phyloP scores from a whole-genome alignment of 495 filamentous ascomycete species.

The Podospora appendiculata region DNA sequence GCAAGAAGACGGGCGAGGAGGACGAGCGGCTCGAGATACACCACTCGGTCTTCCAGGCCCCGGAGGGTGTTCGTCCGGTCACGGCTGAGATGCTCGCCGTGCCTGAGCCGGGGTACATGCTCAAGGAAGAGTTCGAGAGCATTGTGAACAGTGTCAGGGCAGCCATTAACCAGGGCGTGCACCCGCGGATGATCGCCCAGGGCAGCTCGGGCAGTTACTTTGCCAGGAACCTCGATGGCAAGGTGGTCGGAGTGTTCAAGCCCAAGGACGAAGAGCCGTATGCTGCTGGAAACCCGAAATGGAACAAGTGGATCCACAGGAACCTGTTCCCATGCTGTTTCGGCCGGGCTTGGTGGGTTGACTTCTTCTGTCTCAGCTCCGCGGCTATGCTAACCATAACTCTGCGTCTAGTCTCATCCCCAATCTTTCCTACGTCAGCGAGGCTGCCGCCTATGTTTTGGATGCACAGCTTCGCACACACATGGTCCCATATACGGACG shows the following conservation, averaged over 20 bases:
- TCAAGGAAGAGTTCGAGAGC: slow-evolving; percentile 74
- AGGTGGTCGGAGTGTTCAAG: slow-evolving; percentile 96
- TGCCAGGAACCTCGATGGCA: slow-evolving; percentile 82
- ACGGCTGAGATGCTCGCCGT: slow-evolving; percentile 65
- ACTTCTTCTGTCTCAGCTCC: neutral
- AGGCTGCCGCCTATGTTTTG: slow-evolving; percentile 92
- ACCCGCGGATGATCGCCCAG: slow-evolving; percentile 93
- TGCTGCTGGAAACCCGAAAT: slow-evolving; percentile 84
- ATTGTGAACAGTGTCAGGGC: slow-evolving; percentile 82
- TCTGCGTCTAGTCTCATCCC: slow-evolving; percentile 63
- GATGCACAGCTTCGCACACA: slow-evolving; percentile 85
- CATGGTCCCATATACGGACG: slow-evolving; percentile 91
- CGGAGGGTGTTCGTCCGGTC: slow-evolving; percentile 71
- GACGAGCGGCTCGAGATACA: slow-evolving; percentile 85
- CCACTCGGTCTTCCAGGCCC: slow-evolving; percentile 90
- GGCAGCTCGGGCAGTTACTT: slow-evolving; percentile 98
- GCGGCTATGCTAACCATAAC: neutral
- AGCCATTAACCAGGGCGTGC: slow-evolving; percentile 86
- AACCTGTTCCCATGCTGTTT: slow-evolving; percentile 97
- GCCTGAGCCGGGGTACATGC: slow-evolving; percentile 48
- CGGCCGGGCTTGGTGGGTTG: slow-evolving; percentile 71
- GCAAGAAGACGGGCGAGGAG: slow-evolving; percentile 68
- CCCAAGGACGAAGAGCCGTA: slow-evolving; percentile 99
- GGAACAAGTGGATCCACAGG: slow-evolving; percentile 93
- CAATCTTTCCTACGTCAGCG: slow-evolving; percentile 97